Evolutionary conservation across 805 yeast genomes (phyloP), one percentile per base, ranked within the genome.

Genomic region (Metschnikowia lochheadii): DNA sequence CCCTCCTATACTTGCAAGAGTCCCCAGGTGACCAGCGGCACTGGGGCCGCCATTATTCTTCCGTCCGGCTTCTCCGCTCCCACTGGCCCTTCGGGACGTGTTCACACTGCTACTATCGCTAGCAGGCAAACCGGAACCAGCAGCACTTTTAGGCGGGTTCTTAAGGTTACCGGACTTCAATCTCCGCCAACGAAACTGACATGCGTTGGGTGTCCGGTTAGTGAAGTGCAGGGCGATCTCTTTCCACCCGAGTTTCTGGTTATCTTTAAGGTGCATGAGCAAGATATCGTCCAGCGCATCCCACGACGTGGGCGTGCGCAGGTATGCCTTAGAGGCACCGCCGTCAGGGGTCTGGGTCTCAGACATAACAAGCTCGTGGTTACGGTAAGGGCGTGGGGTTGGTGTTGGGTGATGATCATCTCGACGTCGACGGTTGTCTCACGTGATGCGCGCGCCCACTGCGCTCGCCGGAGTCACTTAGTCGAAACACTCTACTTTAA

Each of bases 101-200:
- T 15, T 20, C 3, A 40, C 44, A 6, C 32, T 31, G 6, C 26
- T 34, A 21, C 17, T 26, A 13, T 31, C 36, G 14, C 42, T 20
- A 8, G 17, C 48, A 47, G 44, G 56, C 55, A 33, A 56, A 8
- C 43, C 33, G 13, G 18, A 15, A 3, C 20, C 43, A 21, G 51
- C 44, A 13, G 73, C 69, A 23, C 69, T 62, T 47, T 73, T 73
- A 11, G 78, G 78, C 11, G 78, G 77, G 48, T 57, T 57, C 46
- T 57, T 57, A 47, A 57, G 50, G 47, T 55, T 74, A 2, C 78
- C 78, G 37, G 68, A 63, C 59, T 76, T 74, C 17, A 78, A 68
- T 55, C 96, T 69, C 65, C 96, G 78, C 96, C 96, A 89, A 58
- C 96, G 79, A 63, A 87, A 87, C 68, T 87, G 95, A 60, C 96